Evolutionary conservation across 2,329 filamentous ascomycete species (phyloP).

Genomic region (Cytospora chrysosperma): DNA sequence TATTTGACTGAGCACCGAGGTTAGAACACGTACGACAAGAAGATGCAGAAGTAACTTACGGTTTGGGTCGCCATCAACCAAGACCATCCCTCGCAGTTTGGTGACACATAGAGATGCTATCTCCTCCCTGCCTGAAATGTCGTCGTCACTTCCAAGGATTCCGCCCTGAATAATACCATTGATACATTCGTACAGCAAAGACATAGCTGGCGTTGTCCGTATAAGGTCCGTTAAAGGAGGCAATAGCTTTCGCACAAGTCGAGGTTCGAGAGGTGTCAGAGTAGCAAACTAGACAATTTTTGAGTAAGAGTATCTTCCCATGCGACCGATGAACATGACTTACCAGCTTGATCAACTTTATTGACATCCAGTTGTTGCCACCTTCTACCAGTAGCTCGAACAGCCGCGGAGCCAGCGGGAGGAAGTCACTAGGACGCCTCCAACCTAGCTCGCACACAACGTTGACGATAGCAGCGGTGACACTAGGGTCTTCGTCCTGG

Average conservation of each 20-base stretch:
- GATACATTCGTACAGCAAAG: constrained; percentile 96
- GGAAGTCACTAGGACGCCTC: constrained; percentile 88
- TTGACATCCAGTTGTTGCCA: constrained; percentile 99
- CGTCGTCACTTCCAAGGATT: constrained; percentile 80
- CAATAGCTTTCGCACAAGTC: constrained; percentile 85
- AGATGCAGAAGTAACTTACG: constrained; percentile 52
- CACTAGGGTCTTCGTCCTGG: constrained; percentile 83
- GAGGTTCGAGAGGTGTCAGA: constrained; percentile 86
- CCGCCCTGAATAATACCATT: constrained; percentile 97
- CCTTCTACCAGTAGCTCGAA: constrained; percentile 91
- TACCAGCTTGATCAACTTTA: constrained; percentile 96
- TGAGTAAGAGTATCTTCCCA: constrained; percentile 4
- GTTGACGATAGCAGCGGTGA: constrained; percentile 94
- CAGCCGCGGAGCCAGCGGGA: constrained; percentile 84
- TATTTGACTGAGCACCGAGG: constrained; percentile 72
- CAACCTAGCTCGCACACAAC: constrained; percentile 95
- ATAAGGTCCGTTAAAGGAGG: constrained; percentile 92
- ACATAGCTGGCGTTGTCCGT: constrained; percentile 94
- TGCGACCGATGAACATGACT: constrained; percentile 33
- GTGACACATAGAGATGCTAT: constrained; percentile 89
- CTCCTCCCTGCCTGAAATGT: constrained; percentile 80
- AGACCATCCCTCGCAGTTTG: constrained; percentile 91
- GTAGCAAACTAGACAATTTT: constrained; percentile 74
- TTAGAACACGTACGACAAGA: constrained; percentile 5
- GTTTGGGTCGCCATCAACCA: constrained; percentile 91